A percentile compares a stretch with the other conserved stretches of the same genome.
phyloP scores from a whole-genome alignment of 2,329 filamentous ascomycete species.

The Colletotrichum sp. region DNA sequence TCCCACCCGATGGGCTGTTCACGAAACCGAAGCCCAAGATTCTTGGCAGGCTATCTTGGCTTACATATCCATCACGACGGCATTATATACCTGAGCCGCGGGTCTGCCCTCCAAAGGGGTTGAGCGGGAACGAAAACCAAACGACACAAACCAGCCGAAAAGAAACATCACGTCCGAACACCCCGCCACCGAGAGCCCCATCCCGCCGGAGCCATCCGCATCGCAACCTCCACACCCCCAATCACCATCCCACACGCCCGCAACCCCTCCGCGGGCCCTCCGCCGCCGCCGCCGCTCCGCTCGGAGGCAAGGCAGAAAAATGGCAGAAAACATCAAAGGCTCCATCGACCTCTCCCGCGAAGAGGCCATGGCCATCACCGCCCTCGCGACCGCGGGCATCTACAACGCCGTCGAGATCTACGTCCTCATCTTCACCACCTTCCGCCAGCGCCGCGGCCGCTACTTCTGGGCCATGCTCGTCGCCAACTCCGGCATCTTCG shows the following conservation, averaged over 20 bases:
- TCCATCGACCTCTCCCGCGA: neutral
- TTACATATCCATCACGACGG: neutral
- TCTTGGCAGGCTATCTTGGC: neutral
- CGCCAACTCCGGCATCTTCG: conserved; percentile 45
- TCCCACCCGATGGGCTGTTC: neutral
- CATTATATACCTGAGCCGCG: neutral
- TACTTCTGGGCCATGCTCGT: conserved; percentile 35
- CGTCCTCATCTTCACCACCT: conserved; percentile 29
- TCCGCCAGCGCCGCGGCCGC: conserved; percentile 26
- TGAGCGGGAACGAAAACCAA: neutral
- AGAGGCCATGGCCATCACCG: conserved; percentile 21
- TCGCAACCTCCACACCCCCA: neutral
- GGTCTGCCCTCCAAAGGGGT: neutral
- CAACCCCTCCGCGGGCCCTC: neutral
- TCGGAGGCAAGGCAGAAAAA: neutral
- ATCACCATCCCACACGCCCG: neutral
- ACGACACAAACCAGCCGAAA: neutral
- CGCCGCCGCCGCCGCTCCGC: neutral
- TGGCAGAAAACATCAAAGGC: conserved; percentile 3
- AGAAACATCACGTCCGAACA: neutral
- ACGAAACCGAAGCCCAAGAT: neutral
- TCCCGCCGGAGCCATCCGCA: neutral
- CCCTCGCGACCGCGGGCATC: conserved; percentile 23
- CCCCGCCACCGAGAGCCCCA: neutral
- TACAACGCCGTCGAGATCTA: conserved; percentile 29